Base-by-base conservation (phyloP, 2,329 filamentous ascomycete species). In the Trichophyton equinum region DNA sequence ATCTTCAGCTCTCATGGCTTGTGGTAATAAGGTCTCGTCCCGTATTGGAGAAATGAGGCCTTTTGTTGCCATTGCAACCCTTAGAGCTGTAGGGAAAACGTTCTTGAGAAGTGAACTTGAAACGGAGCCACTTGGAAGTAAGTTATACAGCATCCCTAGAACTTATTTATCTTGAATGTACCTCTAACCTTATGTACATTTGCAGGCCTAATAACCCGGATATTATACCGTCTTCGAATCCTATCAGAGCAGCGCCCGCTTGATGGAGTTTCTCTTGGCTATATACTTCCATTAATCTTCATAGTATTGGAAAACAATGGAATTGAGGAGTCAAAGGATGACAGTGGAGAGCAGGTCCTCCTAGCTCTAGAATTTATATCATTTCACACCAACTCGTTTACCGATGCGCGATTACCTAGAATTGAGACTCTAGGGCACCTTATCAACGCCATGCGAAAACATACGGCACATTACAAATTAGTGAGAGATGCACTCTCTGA, bases 231-330 rank as follows among this genome's bases (percentile, higher is more conserved):
- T 56, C 78, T 99, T 59, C 87, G 91, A 15, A 96, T 96, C 72
- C 82, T 91, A 42, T 87, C 89, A 59, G 94, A 97, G 71, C 92
- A 97, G 72, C 84, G 91, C n/a, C 91, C 92, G 0, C 91, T 99
- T 67, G 94, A 99, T 71, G 80, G 84, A 2, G 86, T 94, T 3
- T 92, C 92, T 0, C 78, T 97, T 25, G 90, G 88, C 61, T 99
- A 97, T 71, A 84, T 91, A 58, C 77, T 97, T 33, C 90, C 92
- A 0, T 79, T 99, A 15, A 75, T 96, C 2, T 85, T 95, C 66
- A 76, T 89, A 20, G 82, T 97, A 18, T 79, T 99, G 20, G 82
- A 84, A 62, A 85, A 86, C 64, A 90, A 91, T 46, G 91, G 91
- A 1, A 84, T 95, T 66, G 77, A 81, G 38, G 81, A 81, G 25